phyloP scores from a whole-genome alignment of 1,284 basidiomycete species.

The Tilletia caries region DNA sequence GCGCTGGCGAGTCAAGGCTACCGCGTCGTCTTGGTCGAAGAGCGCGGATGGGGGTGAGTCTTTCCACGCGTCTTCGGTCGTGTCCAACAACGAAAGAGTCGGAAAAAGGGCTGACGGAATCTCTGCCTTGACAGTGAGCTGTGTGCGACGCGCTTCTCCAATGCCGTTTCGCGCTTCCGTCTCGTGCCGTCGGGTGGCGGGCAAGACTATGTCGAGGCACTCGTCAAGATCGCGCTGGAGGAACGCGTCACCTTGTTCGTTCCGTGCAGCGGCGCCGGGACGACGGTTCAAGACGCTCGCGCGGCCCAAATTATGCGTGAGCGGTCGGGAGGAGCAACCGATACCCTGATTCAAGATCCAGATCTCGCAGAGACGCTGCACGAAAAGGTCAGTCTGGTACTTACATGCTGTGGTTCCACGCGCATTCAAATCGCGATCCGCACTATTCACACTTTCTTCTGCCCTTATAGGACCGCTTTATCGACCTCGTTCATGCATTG shows the following conservation, averaged over 20 bases:
- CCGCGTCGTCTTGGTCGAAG: constrained; percentile 56
- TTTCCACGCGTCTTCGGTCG: too few species aligned
- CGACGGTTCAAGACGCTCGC: constrained; percentile 55
- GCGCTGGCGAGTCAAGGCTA: constrained; percentile 56
- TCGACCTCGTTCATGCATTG: constrained; percentile 52
- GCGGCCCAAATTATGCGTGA: constrained; percentile 52
- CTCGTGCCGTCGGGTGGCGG: constrained; percentile 25
- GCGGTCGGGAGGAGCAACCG: constrained; percentile 37
- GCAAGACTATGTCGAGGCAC: constrained; percentile 37
- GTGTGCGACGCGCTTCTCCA: constrained; percentile 55
- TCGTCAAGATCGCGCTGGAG: constrained; percentile 46
- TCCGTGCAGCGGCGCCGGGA: constrained; percentile 55
- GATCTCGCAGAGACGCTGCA: constrained; percentile 55
- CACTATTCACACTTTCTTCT: too few species aligned
- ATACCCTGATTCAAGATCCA: constrained; percentile 54
- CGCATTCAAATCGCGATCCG: neutral
- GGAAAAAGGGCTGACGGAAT: too few species aligned
- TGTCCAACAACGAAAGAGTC: too few species aligned
- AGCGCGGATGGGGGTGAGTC: constrained; percentile 42
- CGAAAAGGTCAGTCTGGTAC: constrained; percentile 48
- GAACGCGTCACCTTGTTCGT: constrained; percentile 54
- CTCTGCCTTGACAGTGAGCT: constrained; percentile 25
- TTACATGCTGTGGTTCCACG: neutral
- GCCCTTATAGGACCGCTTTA: constrained; percentile 33
- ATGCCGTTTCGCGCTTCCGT: constrained; percentile 40